Percentiles rank a stretch among this genome's conserved stretches.
These are phyloP conservation scores for Paxillus rubicundulus DNA, from an alignment of 768 basidiomycete genomes.

Conservation along the genomic window DNA sequence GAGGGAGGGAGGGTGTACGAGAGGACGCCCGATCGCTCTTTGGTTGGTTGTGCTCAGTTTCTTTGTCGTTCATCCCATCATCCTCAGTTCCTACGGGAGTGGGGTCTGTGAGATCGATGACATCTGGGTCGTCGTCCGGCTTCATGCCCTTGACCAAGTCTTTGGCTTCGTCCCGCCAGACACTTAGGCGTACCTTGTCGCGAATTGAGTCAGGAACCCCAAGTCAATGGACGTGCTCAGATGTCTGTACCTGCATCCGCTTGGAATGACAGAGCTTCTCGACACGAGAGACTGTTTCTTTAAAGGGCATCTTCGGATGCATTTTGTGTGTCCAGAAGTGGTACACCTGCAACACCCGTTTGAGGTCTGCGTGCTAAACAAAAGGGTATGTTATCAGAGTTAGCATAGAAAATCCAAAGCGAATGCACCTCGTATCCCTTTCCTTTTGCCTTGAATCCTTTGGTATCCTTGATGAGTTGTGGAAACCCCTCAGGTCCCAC, in stretches of 20 bases:
- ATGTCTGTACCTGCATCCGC: constrained; percentile 70
- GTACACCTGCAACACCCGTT: constrained; percentile 76
- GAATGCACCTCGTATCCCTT: constrained; percentile 84
- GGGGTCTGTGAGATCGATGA: constrained; percentile 31
- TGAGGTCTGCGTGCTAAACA: constrained; percentile 73
- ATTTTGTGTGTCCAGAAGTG: constrained; percentile 94
- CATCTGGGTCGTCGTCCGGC: constrained; percentile 15
- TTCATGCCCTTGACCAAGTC: constrained; percentile 39
- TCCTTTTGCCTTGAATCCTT: constrained; percentile 76
- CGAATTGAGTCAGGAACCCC: constrained; percentile 7
- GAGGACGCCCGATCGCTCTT: constrained; percentile 33
- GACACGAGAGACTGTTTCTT: constrained; percentile 79
- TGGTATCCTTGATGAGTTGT: constrained; percentile 69
- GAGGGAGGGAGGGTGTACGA: constrained; percentile 38
- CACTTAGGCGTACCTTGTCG: constrained; percentile 62
- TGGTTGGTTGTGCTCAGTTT: constrained; percentile 3
- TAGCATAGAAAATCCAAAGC: neutral
- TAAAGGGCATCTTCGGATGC: constrained; percentile 86
- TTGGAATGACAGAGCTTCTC: constrained; percentile 88
- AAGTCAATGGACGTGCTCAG: neutral
- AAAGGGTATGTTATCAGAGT: neutral
- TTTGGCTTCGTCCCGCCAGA: constrained; percentile 72
- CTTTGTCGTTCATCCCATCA: constrained; percentile 14
- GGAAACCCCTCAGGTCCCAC: constrained; percentile 78
- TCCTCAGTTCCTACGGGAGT: constrained; percentile 27